phyloP scores from a whole-genome alignment of 805 yeast genomes.

The Cephaloascus albidus region DNA sequence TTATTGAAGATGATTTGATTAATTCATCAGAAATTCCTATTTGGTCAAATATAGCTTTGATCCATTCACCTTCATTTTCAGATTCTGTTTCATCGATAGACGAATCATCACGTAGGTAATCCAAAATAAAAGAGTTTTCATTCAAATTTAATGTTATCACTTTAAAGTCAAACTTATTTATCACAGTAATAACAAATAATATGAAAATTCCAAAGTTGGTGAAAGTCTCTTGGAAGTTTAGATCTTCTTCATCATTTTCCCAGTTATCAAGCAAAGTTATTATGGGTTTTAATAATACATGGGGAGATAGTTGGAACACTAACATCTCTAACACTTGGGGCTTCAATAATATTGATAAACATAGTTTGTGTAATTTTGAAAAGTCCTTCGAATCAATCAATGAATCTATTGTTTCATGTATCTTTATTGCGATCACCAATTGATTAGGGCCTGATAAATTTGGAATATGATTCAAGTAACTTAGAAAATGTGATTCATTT shows the following conservation, averaged over 20 bases:
- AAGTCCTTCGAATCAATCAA: not conserved
- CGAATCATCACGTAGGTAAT: not conserved
- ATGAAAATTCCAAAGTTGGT: not conserved
- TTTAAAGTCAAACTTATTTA: not conserved
- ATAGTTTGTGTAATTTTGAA: not conserved
- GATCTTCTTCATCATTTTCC: not conserved
- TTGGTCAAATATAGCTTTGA: conserved; percentile 65
- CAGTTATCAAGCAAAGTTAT: not conserved
- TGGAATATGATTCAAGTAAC: not conserved
- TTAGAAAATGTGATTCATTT: not conserved
- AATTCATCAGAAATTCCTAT: conserved; percentile 79
- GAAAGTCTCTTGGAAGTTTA: not conserved
- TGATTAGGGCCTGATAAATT: not conserved
- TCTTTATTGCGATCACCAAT: not conserved
- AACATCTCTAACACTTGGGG: not conserved
- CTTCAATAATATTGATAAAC: not conserved
- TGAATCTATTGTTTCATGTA: not conserved
- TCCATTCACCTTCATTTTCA: conserved; percentile 47
- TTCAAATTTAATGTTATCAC: not conserved
- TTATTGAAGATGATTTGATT: conserved; percentile 54
- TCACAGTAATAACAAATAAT: not conserved
- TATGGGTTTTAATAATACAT: not conserved
- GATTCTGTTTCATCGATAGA: not conserved
- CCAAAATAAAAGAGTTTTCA: not conserved
- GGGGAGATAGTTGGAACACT: not conserved